Evolutionary conservation across 768 basidiomycete species (phyloP), one percentile per base, ranked within the genome.

Genomic region (Albatrellus ellisii): DNA sequence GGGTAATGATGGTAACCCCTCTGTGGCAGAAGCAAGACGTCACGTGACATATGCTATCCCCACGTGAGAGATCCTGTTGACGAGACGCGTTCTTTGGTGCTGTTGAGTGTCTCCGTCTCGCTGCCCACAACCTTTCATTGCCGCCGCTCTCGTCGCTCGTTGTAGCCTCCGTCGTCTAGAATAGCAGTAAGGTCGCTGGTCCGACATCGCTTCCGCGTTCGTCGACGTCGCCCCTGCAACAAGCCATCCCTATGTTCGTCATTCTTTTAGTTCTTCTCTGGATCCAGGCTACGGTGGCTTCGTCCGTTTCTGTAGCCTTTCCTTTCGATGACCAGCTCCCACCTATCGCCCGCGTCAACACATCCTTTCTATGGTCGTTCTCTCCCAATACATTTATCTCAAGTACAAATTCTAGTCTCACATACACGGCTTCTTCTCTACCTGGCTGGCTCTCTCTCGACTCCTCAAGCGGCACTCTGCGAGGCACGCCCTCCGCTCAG

Each of bases 361-460:
- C 71, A 41, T 63, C 66, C 33, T 98, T 73, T 57, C 64, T 67
- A 36, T 97, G 87, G 79, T 59, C 76, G 11, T 68, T 86, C 51
- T 71, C 79, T 47, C 53, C 64, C 3, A 54, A 59, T 37, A 89
- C 90, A 0, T 94, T 92, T 60, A 54, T 58, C 24, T 70, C 72
- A 7, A 51, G 62, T 25, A 56, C 59, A 47, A 72, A 64, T 45
- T 33, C 57, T 34, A 47, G 72, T 6, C 49, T 76, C 26, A 57
- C 52, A 18, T 85, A 80, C 55, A 61, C 74, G 4, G 69, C 72
- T 0, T 68, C 69, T 4, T 47, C 60, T 20, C 64, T 91, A 14
- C 89, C 90, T 3, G 39, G 54, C 3, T 98, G 92, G 92, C 69
- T 89, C 39, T 56, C 64, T 4, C 94, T 92, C 56, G 72, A 91